These are phyloP conservation scores for Septoria petroselini DNA, from an alignment of 2,329 filamentous ascomycete genomes.

Conservation along the genomic window DNA sequence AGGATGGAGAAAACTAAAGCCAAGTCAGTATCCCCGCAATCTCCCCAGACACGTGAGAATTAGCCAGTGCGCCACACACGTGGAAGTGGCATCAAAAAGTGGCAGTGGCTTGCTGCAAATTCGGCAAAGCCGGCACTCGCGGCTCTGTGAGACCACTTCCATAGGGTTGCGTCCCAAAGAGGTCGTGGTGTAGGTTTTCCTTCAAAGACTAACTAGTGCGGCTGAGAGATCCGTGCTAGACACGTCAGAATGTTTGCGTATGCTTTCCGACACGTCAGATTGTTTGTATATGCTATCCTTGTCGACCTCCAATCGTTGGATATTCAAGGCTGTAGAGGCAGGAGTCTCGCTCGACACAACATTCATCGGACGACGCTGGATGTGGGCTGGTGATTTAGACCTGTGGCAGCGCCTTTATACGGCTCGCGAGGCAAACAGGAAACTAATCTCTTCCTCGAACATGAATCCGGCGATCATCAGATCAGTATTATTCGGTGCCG, in stretches of 20 bases:
- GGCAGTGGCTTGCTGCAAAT: conserved; percentile 2
- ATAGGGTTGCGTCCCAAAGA: neutral
- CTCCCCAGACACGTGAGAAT: conserved; percentile 6
- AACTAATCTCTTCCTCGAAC: no score
- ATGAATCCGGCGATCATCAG: no score
- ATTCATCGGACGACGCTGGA: no score
- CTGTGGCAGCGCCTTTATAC: no score
- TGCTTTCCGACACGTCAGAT: neutral
- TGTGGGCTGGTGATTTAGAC: no score
- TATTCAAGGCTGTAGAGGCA: no score
- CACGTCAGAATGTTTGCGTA: neutral
- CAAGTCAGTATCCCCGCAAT: conserved; percentile 3
- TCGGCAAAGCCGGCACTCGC: conserved; percentile 15
- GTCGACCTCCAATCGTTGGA: no score
- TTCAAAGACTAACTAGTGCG: no score
- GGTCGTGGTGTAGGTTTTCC: conserved; percentile 4
- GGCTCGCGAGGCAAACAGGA: no score
- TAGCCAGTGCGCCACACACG: neutral
- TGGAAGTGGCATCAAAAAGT: neutral
- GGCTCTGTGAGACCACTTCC: conserved; percentile 2
- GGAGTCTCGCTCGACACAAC: no score
- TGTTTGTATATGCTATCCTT: neutral
- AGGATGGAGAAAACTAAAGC: neutral
- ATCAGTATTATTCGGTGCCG: no score
- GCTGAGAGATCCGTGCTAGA: conserved; percentile 1